Conservation (phyloP, 257 asterid species). For the Capsicum rhomboideum region DNA sequence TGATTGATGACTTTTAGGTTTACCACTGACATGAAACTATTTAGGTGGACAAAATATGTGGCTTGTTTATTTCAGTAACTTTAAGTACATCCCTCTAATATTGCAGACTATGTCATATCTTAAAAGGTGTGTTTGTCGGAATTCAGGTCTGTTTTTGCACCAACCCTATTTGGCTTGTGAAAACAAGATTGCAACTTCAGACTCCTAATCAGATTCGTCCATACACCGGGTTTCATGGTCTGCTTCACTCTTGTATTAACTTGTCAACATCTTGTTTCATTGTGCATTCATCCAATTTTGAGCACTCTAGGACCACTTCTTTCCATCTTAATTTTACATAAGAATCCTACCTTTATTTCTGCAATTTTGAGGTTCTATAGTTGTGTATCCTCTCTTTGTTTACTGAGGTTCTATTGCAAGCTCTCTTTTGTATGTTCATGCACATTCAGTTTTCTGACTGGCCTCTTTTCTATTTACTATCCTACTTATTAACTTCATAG, state of each 20-base stretch:
- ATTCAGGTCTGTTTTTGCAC: constrained; percentile 70
- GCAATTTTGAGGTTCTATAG: neutral
- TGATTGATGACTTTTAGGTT: neutral
- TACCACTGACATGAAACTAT: neutral
- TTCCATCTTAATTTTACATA: neutral
- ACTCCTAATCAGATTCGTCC: constrained; percentile 62
- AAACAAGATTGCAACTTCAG: constrained; percentile 98
- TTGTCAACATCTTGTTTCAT: constrained; percentile 2
- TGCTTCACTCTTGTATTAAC: constrained; percentile 17
- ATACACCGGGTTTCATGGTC: constrained; percentile 90
- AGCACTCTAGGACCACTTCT: neutral
- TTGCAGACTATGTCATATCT: neutral
- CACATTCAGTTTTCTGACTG: neutral
- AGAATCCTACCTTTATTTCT: neutral
- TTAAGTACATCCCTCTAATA: neutral
- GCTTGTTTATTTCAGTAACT: neutral
- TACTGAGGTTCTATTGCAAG: neutral
- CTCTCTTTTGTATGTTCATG: neutral
- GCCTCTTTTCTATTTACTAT: neutral
- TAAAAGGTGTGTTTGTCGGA: constrained; percentile 9
- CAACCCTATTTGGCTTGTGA: constrained; percentile 96
- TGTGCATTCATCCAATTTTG: neutral
- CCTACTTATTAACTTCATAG: neutral
- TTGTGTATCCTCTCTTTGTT: neutral
- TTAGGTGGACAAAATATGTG: neutral